Base-by-base conservation (phyloP, 495 filamentous ascomycete species). In the Neurospora cerealis region DNA sequence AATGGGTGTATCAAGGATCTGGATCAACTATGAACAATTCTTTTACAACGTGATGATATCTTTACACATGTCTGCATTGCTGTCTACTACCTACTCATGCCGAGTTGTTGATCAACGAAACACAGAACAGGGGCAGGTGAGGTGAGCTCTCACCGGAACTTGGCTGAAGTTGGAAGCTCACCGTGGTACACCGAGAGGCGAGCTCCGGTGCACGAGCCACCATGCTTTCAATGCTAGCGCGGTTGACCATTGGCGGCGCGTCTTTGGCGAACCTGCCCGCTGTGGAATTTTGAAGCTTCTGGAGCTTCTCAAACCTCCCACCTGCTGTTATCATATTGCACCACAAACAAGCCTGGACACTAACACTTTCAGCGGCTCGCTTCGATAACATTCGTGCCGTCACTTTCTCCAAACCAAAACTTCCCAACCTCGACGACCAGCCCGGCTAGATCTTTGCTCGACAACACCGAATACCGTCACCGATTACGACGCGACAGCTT, bases 201-300 rank as follows among this genome's bases (percentile, higher is more conserved):
- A 34, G 28, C 54, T 66, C 0, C 13, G 2, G 15, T 19, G 54
- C 54, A 66, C 54, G 32, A 6, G 9, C 54, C 54, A 66, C 9
- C 1, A 34, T 34, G 32, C 54, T 66, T 66, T 66, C 24, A 66
- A 19, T 66, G 54, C 28, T 66, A 66, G 54, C 54, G 54, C 54
- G 54, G 24, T 66, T 66, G 54, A 19, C 28, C 28, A 36, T 17
- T 66, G 28, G 54, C 54, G 28, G 54, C 54, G 54, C 54, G 54
- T 66, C 54, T 32, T 66, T 66, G 28, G 54, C 54, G 54, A 62
- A 34, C 28, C 28, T 62, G 28, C 28, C 54, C 28, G 54, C 54
- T 66, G 54, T 74, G 75, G 73, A 78, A 77, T 73, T 77, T 80
- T 76, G 73, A 72, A 77, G 77, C 77, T 77, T 77, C 71, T 62